These are phyloP conservation scores for Colletotrichum tropicicola DNA, from an alignment of 2,329 filamentous ascomycete species.

Conservation along the genomic window DNA sequence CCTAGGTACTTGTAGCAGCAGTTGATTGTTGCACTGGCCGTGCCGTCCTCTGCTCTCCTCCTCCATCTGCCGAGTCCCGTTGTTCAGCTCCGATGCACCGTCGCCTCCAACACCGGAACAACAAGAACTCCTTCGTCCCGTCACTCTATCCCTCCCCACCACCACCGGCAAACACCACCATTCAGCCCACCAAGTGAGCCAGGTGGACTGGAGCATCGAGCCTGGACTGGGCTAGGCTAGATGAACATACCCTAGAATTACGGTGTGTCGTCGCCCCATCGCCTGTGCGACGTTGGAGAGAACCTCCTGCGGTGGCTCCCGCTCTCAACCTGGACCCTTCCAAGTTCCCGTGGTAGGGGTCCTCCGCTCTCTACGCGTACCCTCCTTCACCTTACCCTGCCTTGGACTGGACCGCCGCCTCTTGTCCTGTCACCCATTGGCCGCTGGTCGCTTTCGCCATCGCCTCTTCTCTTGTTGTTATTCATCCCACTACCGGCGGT, in stretches of 20 bases:
- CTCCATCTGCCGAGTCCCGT: background rate
- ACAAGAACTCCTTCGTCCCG: background rate
- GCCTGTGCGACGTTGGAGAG: slow-evolving; percentile 31
- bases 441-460: slow-evolving; percentile 10
- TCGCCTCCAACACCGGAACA: no score
- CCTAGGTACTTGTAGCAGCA: background rate
- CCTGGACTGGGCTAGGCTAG: slow-evolving; percentile 13
- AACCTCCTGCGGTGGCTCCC: slow-evolving; percentile 11
- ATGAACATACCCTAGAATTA: slow-evolving; percentile 8
- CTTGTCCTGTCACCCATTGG: slow-evolving; percentile 11
- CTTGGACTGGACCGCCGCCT: background rate
- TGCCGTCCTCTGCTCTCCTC: no score
- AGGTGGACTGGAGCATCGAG: slow-evolving; percentile 18
- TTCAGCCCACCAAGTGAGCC: slow-evolving; percentile 9
- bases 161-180: background rate
- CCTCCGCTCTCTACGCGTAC: background rate
- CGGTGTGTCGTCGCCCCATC: slow-evolving; percentile 29
- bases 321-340: background rate
- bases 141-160: background rate
- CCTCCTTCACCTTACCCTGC: background rate
- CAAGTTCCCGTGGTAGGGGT: background rate
- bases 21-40: slow-evolving; percentile 19
- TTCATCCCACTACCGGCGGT: background rate
- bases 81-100: background rate
- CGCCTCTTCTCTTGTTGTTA: background rate